phyloP scores from a whole-genome alignment of 305 asterid genomes.

The Solanum hybrid region DNA sequence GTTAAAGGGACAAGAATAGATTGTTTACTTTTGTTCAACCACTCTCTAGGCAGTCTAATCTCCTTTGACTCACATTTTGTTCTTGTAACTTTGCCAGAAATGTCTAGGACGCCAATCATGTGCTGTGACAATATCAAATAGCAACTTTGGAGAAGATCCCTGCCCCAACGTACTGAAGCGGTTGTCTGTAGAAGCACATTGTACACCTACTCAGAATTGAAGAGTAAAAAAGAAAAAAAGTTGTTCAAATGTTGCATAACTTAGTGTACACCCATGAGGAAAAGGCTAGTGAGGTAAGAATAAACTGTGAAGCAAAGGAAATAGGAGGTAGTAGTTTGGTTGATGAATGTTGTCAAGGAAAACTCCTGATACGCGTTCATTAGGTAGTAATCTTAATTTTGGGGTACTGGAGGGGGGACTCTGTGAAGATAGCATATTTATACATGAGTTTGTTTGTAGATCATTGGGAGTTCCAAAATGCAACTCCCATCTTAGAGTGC shows the following conservation, averaged over 20 bases:
- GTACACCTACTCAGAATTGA: conserved; percentile 34
- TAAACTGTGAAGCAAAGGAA: background rate
- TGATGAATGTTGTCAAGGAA: background rate
- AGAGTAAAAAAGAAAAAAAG: background rate
- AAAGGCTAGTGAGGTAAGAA: conserved; percentile 16
- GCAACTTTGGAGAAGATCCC: conserved; percentile 87
- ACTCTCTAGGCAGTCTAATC: background rate
- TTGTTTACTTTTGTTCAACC: background rate
- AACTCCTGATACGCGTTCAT: background rate
- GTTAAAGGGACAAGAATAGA: background rate
- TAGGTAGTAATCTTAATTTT: conserved; percentile 5
- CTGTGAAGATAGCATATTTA: conserved; percentile 10
- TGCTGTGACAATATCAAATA: conserved; percentile 70
- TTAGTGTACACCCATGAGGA: background rate
- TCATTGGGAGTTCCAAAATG: conserved; percentile 32
- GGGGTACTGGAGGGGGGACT: conserved; percentile 27
- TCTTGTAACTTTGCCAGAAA: conserved; percentile 36
- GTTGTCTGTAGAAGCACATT: conserved; percentile 76
- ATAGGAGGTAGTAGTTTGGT: conserved; percentile 2
- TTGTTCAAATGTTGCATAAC: background rate
- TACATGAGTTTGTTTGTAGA: conserved; percentile 22
- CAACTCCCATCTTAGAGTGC: conserved; percentile 18
- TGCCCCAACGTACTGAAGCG: conserved; percentile 78
- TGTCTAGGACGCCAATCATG: conserved; percentile 73
- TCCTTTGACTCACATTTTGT: background rate